phyloP scores from a whole-genome alignment of 768 basidiomycete species.

The Pleurotus djamor region DNA sequence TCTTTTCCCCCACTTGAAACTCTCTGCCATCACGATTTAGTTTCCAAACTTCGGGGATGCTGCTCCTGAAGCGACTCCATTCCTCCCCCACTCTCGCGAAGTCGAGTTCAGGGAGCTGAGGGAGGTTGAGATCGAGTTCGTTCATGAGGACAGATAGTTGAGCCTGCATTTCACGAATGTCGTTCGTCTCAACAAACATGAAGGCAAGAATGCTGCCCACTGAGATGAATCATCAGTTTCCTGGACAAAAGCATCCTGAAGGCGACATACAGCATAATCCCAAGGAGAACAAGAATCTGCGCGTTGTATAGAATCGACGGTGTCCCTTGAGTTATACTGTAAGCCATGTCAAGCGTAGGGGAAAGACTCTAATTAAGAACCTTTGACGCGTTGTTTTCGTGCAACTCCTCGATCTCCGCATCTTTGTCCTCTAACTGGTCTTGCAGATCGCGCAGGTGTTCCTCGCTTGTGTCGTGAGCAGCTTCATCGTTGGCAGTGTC shows the following conservation, averaged over 20 bases:
- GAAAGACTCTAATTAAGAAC: neutral
- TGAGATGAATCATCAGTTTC: slow-evolving; percentile 20
- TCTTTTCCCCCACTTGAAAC: slow-evolving; percentile 71
- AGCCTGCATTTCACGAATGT: slow-evolving; percentile 67
- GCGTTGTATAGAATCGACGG: slow-evolving; percentile 25
- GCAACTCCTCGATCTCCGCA: neutral
- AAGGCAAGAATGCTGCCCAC: slow-evolving; percentile 69
- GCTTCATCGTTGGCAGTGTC: slow-evolving; percentile 12
- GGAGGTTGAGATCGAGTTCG: slow-evolving; percentile 67
- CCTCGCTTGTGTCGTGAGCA: neutral
- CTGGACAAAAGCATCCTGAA: neutral
- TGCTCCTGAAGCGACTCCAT: slow-evolving; percentile 65
- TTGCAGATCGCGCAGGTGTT: neutral
- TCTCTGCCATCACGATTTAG: slow-evolving; percentile 78
- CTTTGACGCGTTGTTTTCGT: neutral
- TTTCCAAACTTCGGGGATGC: slow-evolving; percentile 81
- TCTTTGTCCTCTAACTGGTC: neutral
- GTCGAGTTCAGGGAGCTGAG: slow-evolving; percentile 62
- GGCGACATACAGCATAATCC: slow-evolving; percentile 58
- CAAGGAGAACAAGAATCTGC: slow-evolving; percentile 68
- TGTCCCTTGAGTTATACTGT: slow-evolving; percentile 14
- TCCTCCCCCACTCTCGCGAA: slow-evolving; percentile 68
- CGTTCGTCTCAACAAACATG: slow-evolving; percentile 61
- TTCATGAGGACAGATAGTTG: slow-evolving; percentile 66
- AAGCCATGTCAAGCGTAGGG: neutral